Percentiles rank a stretch among this genome's conserved stretches.
Conservation (phyloP, 2,329 filamentous ascomycete species). For the Xenoacremonium recifei region DNA sequence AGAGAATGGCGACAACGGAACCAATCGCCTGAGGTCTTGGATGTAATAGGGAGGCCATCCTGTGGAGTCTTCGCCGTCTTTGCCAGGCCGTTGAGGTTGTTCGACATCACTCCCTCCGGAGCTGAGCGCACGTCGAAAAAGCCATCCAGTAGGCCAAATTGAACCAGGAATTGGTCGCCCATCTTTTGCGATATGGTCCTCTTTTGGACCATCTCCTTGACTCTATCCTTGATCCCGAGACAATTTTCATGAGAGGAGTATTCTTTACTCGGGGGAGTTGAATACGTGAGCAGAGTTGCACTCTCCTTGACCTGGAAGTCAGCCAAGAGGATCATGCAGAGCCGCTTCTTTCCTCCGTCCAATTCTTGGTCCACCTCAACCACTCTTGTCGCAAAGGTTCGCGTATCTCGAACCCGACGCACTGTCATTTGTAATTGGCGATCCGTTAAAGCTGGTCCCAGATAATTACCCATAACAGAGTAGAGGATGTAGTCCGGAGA, state of each 20-base stretch:
- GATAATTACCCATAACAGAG: constrained; percentile 44
- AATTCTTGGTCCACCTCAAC: constrained; percentile 44
- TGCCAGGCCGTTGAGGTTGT: constrained; percentile 41
- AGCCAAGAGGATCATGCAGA: constrained; percentile 41
- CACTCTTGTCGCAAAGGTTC: constrained; percentile 46
- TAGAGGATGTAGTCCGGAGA: constrained; percentile 39
- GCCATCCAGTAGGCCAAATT: constrained; percentile 28
- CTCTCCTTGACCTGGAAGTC: constrained; percentile 47
- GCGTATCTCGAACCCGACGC: constrained; percentile 38
- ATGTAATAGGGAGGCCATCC: constrained; percentile 29
- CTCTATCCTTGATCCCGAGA: constrained; percentile 6
- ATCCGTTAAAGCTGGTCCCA: constrained; percentile 43
- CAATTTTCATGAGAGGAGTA: constrained; percentile 31
- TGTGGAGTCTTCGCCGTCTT: constrained; percentile 39
- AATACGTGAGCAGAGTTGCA: constrained; percentile 35
- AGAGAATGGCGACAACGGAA: constrained; percentile 25
- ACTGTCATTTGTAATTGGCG: constrained; percentile 37
- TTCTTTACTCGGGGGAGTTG: constrained; percentile 28
- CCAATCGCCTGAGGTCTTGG: constrained; percentile 43
- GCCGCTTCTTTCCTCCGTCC: constrained; percentile 32
- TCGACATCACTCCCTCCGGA: constrained; percentile 38
- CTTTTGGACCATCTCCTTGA: constrained; percentile 13
- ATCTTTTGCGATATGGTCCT: constrained; percentile 24
- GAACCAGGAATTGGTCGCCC: constrained; percentile 17
- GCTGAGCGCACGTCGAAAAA: constrained; percentile 37